Percentiles rank a stretch among this genome's conserved stretches.
phyloP scores from a whole-genome alignment of 2,329 filamentous ascomycete genomes.

The Neospermospora avenae region DNA sequence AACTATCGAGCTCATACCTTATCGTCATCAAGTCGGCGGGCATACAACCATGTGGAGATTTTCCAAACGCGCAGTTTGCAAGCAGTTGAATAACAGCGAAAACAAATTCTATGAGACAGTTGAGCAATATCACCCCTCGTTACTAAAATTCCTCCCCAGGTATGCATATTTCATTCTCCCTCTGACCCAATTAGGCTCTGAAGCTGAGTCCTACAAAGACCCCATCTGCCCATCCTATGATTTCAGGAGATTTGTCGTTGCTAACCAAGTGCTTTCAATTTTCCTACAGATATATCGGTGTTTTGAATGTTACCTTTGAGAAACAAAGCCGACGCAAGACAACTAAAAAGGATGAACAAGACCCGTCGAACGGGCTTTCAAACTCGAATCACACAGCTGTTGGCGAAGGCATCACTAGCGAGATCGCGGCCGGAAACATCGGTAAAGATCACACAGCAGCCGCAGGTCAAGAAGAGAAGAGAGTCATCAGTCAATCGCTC shows the following conservation, averaged over 20 bases:
- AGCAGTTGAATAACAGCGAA: constrained; percentile 95
- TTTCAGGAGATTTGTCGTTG: constrained; percentile 9
- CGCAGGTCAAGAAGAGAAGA: constrained; percentile 30
- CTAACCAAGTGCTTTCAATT: constrained; percentile 28
- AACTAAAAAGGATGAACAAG: constrained; percentile 49
- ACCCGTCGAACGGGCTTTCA: constrained; percentile 21
- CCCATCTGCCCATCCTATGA: constrained; percentile 9
- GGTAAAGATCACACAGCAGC: constrained; percentile 7
- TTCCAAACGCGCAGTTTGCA: constrained; percentile 91
- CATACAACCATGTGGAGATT: constrained; percentile 97
- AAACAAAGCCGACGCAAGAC: constrained; percentile 71
- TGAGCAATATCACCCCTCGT: constrained; percentile 83
- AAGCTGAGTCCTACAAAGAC: constrained; percentile 30
- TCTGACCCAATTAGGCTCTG: constrained; percentile 30
- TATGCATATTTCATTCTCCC: constrained; percentile 38
- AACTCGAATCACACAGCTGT: constrained; percentile 26
- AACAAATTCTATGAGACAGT: constrained; percentile 99
- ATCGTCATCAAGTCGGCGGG: constrained; percentile 94
- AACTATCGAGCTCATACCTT: constrained; percentile 93
- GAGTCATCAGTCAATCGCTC: constrained; percentile 72
- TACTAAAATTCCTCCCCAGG: constrained; percentile 89
- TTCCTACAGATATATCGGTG: constrained; percentile 79
- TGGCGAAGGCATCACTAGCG: constrained; percentile 15
- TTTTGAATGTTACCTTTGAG: constrained; percentile 92
- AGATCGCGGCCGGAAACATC: neutral